Evolutionary conservation across 1,284 basidiomycete genomes (phyloP).

Genomic region (Ustilago cynodontis): DNA sequence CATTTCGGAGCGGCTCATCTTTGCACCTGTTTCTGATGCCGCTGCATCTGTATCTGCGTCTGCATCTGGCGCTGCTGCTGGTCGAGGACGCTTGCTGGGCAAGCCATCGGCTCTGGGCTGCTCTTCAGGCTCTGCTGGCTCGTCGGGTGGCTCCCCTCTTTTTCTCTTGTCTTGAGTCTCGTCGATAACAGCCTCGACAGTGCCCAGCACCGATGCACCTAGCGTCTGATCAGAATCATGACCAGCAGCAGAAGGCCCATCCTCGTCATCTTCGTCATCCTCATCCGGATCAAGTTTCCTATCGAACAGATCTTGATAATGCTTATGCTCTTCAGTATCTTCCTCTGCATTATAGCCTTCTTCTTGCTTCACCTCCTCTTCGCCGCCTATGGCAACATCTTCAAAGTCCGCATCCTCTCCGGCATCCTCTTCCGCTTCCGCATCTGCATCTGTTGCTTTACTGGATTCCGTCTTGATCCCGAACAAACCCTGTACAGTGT

Average conservation of each 20-base stretch:
- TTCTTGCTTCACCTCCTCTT: neutral
- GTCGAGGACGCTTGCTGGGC: conserved; percentile 31
- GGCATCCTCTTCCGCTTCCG: conserved; percentile 1
- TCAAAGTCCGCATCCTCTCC: conserved; percentile 36
- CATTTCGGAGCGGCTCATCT: conserved; percentile 42
- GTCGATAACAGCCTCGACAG: conserved; percentile 25
- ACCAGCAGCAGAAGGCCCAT: neutral
- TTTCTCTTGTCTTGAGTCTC: conserved; percentile 27
- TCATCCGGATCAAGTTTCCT: conserved; percentile 50
- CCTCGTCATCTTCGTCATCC: conserved; percentile 39
- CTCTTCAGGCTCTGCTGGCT: conserved; percentile 2
- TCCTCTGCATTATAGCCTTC: conserved; percentile 25
- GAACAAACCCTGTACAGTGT: conserved; percentile 30
- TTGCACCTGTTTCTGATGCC: conserved; percentile 16
- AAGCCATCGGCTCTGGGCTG: conserved; percentile 23
- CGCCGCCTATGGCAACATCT: conserved; percentile 27
- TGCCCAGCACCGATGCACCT: conserved; percentile 38
- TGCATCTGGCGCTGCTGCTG: conserved; percentile 13
- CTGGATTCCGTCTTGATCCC: neutral
- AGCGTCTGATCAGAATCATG: conserved; percentile 22
- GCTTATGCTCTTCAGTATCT: conserved; percentile 44
- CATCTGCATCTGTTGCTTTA: neutral
- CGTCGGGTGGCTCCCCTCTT: conserved; percentile 12
- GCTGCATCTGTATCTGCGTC: conserved; percentile 19
- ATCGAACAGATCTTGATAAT: conserved; percentile 49